Conservation (phyloP, 169 alveolate genomes). For the Plasmodium inui region DNA sequence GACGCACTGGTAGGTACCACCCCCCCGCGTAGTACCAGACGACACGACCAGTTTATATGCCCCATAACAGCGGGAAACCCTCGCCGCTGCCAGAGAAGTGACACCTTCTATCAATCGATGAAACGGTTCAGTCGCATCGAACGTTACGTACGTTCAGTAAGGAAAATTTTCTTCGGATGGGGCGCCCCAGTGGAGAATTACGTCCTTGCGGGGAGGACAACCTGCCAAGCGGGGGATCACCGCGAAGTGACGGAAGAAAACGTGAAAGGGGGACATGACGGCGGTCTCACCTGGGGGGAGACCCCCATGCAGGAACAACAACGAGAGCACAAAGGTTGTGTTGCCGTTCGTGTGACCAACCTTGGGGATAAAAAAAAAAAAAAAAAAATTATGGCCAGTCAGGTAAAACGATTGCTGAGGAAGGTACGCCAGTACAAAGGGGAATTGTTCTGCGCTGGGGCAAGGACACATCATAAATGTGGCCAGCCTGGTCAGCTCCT, state of each 20-base stretch:
- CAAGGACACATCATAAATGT: not conserved
- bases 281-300: not conserved
- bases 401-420: not conserved
- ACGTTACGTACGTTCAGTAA: conserved; percentile 6
- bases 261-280: not conserved
- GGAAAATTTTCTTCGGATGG: not conserved
- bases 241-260: not conserved
- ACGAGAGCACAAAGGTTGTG: not conserved
- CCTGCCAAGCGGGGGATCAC: not conserved
- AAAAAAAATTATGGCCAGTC: not conserved
- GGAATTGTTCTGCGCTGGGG: not conserved
- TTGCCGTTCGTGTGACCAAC: not conserved
- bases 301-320: not conserved
- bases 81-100: not conserved
- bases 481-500: not conserved
- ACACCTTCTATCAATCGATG: not conserved
- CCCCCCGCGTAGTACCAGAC: not conserved
- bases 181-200: not conserved
- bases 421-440: not conserved
- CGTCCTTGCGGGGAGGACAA: not conserved
- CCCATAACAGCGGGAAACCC: not conserved
- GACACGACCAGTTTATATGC: not conserved
- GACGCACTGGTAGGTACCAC: not conserved
- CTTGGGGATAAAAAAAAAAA: not conserved
- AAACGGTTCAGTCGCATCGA: not conserved